Evolutionary conservation across 2,329 filamentous ascomycete genomes (phyloP).

Genomic region (Chrysoporthe cubensis): DNA sequence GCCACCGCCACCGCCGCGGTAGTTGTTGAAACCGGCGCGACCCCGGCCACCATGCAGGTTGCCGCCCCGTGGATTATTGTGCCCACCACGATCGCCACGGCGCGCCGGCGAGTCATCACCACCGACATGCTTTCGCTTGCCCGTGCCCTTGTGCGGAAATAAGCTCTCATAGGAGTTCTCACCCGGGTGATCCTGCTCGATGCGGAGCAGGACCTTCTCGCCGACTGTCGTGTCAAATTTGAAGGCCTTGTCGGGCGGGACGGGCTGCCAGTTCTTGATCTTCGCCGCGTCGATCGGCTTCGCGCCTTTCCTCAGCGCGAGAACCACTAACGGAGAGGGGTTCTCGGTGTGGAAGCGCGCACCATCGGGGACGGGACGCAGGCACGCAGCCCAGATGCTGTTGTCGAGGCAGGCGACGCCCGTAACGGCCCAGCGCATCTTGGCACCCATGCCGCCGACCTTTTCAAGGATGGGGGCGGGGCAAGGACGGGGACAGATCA

Average conservation of each 20-base stretch:
- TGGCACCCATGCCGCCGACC: conserved; percentile 84
- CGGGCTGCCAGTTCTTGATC: conserved; percentile 82
- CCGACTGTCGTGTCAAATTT: conserved; percentile 82
- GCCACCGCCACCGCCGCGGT: conserved; percentile 41
- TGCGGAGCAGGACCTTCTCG: conserved; percentile 81
- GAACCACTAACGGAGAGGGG: conserved; percentile 75
- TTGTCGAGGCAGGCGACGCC: conserved; percentile 76
- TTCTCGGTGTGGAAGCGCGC: conserved; percentile 80
- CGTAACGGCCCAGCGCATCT: conserved; percentile 81
- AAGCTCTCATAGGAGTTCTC: conserved; percentile 68
- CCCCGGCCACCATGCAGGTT: conserved; percentile 40
- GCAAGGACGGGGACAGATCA: conserved; percentile 82
- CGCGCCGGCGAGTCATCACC: conserved; percentile 49
- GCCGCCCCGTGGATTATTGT: conserved; percentile 9
- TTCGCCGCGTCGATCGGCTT: conserved; percentile 78
- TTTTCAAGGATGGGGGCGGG: conserved; percentile 75
- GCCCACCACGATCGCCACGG: conserved; percentile 32
- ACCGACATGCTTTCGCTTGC: conserved; percentile 65
- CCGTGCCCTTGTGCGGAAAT: conserved; percentile 58
- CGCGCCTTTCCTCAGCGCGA: conserved; percentile 76
- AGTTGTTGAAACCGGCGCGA: conserved; percentile 41
- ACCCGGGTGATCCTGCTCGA: conserved; percentile 70
- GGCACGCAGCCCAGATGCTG: conserved; percentile 83
- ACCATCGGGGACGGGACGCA: conserved; percentile 71
- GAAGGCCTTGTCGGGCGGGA: conserved; percentile 71